Evolutionary conservation across 1,284 basidiomycete species (phyloP), one percentile per base, ranked within the genome.

Genomic region (Sanguinoderma infundibulare): DNA sequence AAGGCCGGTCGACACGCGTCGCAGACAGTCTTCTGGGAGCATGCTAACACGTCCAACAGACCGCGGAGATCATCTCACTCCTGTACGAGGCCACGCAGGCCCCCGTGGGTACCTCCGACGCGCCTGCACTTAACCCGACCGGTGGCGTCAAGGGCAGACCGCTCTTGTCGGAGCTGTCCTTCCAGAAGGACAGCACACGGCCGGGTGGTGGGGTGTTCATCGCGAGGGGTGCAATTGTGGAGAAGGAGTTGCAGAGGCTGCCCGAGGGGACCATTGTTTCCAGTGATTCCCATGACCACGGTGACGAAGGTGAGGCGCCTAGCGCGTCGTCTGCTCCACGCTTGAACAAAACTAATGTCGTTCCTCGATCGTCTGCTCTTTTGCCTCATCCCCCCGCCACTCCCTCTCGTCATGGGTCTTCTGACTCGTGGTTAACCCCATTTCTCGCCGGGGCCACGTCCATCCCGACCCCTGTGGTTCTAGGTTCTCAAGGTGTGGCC

Each of bases 61-160:
- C 95, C 1, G 90, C 92, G 26, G 95, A 96, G 76, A 95, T 97
- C 62, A 96, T 98, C 70, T 86, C 91, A 26, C 81, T 98, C 22
- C 82, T 98, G 26, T 97, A 95, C 75, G 95, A 98, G 78, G 90
- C 95, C 34, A 94, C 94, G 28, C 89, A 93, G 76, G 86, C 91
- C 39, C 87, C 88, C 9, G 79, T 79, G 10, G 72, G 82, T 57
- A 82, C 84, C 1, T 74, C 85, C 55, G 87, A 88, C 73, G 76
- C 81, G 20, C 86, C 89, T 15, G 79, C 82, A 30, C 78, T 91
- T 61, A 92, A 91, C 69, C 91, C 91, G 7, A 91, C 90, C 0
- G 85, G 86, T 49, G 91, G 90, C 36, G 89, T 91, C 24, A 86
- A 78, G 60, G 79, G 75, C 42, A 88, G 86, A 69, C 81, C 79